These are phyloP conservation scores for Panaeolus cyanescens DNA, from an alignment of 768 basidiomycete genomes.

Conservation along the genomic window DNA sequence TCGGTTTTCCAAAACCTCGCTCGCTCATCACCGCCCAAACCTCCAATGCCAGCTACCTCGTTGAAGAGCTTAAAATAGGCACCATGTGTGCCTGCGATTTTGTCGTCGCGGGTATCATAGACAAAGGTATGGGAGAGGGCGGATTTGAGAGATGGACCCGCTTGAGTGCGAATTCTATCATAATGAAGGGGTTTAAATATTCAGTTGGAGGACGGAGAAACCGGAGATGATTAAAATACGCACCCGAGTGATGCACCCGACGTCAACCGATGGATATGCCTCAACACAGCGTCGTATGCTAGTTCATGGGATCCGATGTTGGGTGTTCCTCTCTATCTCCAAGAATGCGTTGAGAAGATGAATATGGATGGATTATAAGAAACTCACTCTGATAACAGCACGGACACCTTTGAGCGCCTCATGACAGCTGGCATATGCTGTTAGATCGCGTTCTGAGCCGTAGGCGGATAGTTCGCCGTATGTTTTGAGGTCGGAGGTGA, in stretches of 20 bases:
- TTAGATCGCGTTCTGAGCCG: slow-evolving; percentile 78
- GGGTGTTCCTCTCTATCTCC: slow-evolving; percentile 36
- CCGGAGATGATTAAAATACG: slow-evolving; percentile 14
- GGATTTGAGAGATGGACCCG: slow-evolving; percentile 82
- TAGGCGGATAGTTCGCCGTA: slow-evolving; percentile 72
- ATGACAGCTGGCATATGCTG: slow-evolving; percentile 71
- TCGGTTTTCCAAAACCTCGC: slow-evolving; percentile 73
- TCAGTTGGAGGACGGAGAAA: background rate
- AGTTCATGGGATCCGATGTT: slow-evolving; percentile 67
- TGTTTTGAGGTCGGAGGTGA: slow-evolving; percentile 62
- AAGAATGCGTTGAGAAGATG: background rate
- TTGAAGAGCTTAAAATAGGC: slow-evolving; percentile 61
- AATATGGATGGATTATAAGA: slow-evolving; percentile 50
- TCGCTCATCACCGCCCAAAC: slow-evolving; percentile 65
- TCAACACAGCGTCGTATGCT: slow-evolving; percentile 79
- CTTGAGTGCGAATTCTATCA: slow-evolving; percentile 78
- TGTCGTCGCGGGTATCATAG: slow-evolving; percentile 76
- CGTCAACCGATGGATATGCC: slow-evolving; percentile 72
- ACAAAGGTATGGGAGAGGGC: slow-evolving; percentile 78
- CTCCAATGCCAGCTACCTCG: slow-evolving; percentile 58
- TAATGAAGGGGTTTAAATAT: background rate
- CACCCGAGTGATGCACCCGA: slow-evolving; percentile 85
- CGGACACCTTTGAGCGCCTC: slow-evolving; percentile 67
- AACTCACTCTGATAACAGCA: slow-evolving; percentile 76
- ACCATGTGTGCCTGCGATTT: slow-evolving; percentile 63